These are phyloP conservation scores for Aspergillus quadricinctus DNA, from an alignment of 2,329 filamentous ascomycete species.

Conservation along the genomic window DNA sequence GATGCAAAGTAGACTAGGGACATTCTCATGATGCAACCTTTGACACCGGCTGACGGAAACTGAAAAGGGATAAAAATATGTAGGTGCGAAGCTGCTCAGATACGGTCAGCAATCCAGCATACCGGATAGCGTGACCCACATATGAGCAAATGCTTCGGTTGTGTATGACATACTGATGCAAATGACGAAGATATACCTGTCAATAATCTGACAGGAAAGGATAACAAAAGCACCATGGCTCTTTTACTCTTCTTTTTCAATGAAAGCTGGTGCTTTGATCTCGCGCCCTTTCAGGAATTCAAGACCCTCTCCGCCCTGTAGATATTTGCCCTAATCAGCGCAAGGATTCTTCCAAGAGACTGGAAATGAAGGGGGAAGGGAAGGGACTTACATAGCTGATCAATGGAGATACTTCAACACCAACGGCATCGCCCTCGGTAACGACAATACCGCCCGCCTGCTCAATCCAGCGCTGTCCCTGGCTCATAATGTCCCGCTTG, in stretches of 20 bases:
- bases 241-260: slow-evolving; percentile 53
- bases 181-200: background rate
- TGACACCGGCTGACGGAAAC: background rate
- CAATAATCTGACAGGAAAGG: background rate
- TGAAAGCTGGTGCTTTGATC: slow-evolving; percentile 60
- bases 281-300: slow-evolving; percentile 57
- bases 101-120: background rate
- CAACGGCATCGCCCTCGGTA: slow-evolving; percentile 57
- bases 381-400: slow-evolving; percentile 82
- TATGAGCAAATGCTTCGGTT: background rate
- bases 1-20: background rate
- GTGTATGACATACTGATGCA: background rate
- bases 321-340: slow-evolving; percentile 1
- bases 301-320: slow-evolving; percentile 58
- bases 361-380: background rate
- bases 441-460: slow-evolving; percentile 72
- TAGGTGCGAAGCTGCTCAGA: background rate
- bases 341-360: background rate
- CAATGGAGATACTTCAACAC: slow-evolving; percentile 86
- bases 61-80: background rate
- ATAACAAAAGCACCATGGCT: background rate
- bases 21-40: background rate
- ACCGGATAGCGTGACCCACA: background rate
- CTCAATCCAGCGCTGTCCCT: slow-evolving; percentile 82
- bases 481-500: slow-evolving; percentile 80